phyloP scores from a whole-genome alignment of 345 rosid species.

The Corymbia maculata region DNA sequence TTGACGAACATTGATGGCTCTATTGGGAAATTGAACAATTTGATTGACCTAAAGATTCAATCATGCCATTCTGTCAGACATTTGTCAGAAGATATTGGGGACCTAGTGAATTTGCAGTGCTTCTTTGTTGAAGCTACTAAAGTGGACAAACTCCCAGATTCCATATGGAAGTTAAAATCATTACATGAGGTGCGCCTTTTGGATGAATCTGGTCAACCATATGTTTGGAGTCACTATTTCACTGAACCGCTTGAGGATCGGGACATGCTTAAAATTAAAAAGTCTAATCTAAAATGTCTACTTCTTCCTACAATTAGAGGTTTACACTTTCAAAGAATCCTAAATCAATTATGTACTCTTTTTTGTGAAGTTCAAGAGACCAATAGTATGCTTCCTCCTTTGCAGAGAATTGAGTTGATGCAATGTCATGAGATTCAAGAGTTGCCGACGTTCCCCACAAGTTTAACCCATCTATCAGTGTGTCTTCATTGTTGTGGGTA shows the following conservation, averaged over 20 bases:
- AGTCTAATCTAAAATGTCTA: rapidly evolving
- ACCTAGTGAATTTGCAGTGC: background rate
- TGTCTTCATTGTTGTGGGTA: rapidly evolving
- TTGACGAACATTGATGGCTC: background rate
- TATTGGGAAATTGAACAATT: background rate
- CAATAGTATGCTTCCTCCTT: rapidly evolving
- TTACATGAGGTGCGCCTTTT: background rate
- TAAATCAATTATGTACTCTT: rapidly evolving
- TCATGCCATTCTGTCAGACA: rapidly evolving
- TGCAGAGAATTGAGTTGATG: background rate
- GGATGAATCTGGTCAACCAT: too few species aligned
- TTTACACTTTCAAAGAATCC: background rate
- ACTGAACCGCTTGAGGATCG: background rate
- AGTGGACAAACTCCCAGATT: background rate
- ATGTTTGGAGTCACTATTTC: rapidly evolving
- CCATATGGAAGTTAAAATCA: background rate
- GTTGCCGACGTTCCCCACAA: background rate
- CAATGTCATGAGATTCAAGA: rapidly evolving
- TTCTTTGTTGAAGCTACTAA: rapidly evolving
- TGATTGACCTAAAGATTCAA: rapidly evolving
- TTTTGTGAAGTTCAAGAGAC: background rate
- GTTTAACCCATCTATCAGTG: background rate
- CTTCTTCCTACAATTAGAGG: background rate
- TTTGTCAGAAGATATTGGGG: background rate
- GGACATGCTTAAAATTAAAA: background rate